A percentile compares a stretch with the other conserved stretches of the same genome.
phyloP scores from a whole-genome alignment of 805 yeast species.

The Jamesozyma jinghongensis region DNA sequence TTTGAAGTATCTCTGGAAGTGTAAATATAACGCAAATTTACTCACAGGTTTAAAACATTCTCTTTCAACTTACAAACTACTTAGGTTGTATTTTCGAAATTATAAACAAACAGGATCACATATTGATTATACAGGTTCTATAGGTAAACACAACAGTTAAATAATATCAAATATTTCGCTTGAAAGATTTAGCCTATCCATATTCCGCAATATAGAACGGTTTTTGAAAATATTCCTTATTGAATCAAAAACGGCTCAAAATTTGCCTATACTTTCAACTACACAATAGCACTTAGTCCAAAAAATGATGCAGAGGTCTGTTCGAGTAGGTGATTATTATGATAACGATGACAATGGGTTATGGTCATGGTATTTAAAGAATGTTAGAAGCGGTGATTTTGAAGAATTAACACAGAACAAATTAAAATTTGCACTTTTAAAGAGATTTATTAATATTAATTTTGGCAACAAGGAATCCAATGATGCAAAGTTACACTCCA shows the following conservation, averaged over 20 bases:
- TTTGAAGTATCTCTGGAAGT: too few relatives aligned
- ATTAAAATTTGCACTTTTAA: conserved; percentile 22
- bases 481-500: background rate
- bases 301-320: conserved; percentile 18
- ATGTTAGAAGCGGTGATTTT: conserved; percentile 30
- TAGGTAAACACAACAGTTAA: too few relatives aligned
- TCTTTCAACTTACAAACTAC: too few relatives aligned
- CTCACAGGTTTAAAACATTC: too few relatives aligned
- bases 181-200: background rate
- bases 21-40: too few relatives aligned
- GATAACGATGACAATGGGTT: conserved; percentile 30
- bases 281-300: background rate
- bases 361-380: conserved; percentile 33
- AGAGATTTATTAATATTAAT: conserved; percentile 20
- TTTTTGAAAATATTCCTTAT: background rate
- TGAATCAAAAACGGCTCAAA: too few relatives aligned
- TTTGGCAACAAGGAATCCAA: conserved; percentile 7
- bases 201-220: background rate
- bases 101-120: background rate
- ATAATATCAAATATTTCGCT: too few relatives aligned
- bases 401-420: conserved; percentile 28
- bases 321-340: conserved; percentile 25
- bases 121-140: too few relatives aligned
- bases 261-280: background rate
- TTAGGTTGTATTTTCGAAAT: too few relatives aligned